Evolutionary conservation across 306 rosid genomes (phyloP), one percentile per base, ranked within the genome.

Genomic region (Abrus pulchellus): DNA sequence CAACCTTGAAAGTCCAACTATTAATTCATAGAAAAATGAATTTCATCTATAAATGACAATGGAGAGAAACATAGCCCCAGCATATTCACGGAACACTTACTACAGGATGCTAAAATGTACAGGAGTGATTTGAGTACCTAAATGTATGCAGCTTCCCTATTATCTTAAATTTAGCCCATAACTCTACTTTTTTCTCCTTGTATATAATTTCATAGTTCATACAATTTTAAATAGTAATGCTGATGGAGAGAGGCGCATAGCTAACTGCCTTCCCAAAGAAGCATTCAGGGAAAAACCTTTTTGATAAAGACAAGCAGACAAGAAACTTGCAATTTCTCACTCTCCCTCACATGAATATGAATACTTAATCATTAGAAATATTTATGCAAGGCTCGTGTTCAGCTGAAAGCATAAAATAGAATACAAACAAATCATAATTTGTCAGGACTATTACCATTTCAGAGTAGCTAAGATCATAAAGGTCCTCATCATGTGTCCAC

Each of bases 401-500:
- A 47, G 57, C 44, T 13, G 63, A 66, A 79, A 79, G 48, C 29
- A 75, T 60, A 77, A 80, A 40, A 65, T 59, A 68, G 40, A 83
- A 80, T 13, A 45, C 68, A 33, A 65, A 50, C 4, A 78, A 82
- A 61, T 20, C 64, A 60, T 67, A 76, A 45, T 38, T 55, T 36
- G 56, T 64, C 68, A 44, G 81, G 68, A 47, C 60, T 28, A 69
- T 83, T 90, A 96, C 99, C 99, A 93, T 93, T 88, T 96, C 99
- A 7, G 97, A 90, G 80, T 93, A 96, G 87, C 88, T 76, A 68
- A 96, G 92, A 87, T 93, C 99, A 84, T 93, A 93, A 69, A 96
- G 90, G 87, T 96, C 99, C 71, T 96, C 99, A 63, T 96, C 99
- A 78, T 92, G 98, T 4, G 87, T 75, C 99, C 97, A 92, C 13